Evolutionary conservation across 495 filamentous ascomycete species (phyloP).

Genomic region (Tricharina praecox): DNA sequence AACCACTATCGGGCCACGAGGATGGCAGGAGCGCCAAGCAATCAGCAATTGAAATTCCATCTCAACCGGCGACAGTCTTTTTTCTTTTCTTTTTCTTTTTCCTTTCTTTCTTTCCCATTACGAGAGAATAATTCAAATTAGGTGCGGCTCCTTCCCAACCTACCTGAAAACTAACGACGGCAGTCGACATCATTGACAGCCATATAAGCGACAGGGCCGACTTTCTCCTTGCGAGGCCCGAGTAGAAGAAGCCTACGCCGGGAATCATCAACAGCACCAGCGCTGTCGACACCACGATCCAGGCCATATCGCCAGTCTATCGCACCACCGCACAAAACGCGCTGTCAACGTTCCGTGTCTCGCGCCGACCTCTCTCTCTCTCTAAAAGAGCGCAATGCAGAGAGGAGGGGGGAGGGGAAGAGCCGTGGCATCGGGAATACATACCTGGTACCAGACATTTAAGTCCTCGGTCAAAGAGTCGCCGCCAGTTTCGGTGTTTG

Average conservation of each 20-base stretch:
- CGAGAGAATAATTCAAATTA: constrained; percentile 3
- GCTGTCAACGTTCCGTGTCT: too few species aligned
- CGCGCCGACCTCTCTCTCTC: too few species aligned
- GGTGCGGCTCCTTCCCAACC: constrained; percentile 5
- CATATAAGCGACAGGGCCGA: constrained; percentile 87
- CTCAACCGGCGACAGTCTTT: constrained; percentile 3
- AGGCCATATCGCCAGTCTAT: constrained; percentile 77
- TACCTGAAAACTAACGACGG: constrained; percentile 68
- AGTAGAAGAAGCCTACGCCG: constrained; percentile 97
- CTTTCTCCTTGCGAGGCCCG: constrained; percentile 89
- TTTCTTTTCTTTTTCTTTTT: too few species aligned
- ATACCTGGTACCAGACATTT: constrained; percentile 3
- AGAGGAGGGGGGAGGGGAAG: background rate
- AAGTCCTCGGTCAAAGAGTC: background rate
- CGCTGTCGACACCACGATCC: constrained; percentile 73
- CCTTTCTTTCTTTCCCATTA: too few species aligned
- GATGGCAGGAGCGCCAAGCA: background rate
- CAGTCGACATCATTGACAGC: constrained; percentile 91
- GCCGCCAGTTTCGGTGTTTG: background rate
- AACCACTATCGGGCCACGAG: constrained; percentile 54
- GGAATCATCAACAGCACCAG: constrained; percentile 97
- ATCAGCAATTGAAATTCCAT: background rate
- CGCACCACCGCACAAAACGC: background rate
- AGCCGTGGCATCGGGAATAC: too few species aligned
- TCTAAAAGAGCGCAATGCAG: background rate